A percentile compares a stretch with the other conserved stretches of the same genome.
Evolutionary conservation across 2,329 filamentous ascomycete genomes (phyloP).

Genomic region (Pseudogymnoascus pannorum): DNA sequence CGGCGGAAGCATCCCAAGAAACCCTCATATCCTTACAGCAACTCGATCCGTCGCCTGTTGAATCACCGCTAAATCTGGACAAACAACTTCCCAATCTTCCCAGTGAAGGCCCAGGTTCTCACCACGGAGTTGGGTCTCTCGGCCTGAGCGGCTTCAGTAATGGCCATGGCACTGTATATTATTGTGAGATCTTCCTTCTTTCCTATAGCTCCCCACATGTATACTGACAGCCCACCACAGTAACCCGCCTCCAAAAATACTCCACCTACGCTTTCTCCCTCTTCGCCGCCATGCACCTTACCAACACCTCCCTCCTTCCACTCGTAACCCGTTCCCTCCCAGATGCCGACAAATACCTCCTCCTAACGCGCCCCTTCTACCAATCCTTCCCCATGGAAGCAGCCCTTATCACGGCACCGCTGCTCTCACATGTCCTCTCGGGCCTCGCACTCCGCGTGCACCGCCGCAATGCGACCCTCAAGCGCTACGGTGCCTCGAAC

Average conservation of each 20-base stretch:
- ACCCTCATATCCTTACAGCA: constrained; percentile 63
- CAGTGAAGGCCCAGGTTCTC: constrained; percentile 35
- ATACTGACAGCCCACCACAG: constrained; percentile 33
- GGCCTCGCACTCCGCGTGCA: constrained; percentile 72
- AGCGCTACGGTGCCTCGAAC: constrained; percentile 66
- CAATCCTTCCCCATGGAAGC: constrained; percentile 77
- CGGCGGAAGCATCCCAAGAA: constrained; percentile 40
- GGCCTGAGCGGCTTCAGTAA: constrained; percentile 48
- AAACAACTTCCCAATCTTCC: constrained; percentile 32
- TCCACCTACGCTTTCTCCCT: constrained; percentile 77
- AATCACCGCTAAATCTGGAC: constrained; percentile 35
- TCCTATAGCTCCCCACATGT: background rate
- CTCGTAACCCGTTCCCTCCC: constrained; percentile 65
- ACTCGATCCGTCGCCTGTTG: constrained; percentile 77
- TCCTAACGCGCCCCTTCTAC: constrained; percentile 87
- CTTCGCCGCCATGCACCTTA: constrained; percentile 69
- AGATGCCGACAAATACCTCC: constrained; percentile 74
- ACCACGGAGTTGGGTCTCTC: constrained; percentile 31
- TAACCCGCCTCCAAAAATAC: constrained; percentile 75
- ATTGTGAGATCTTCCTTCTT: constrained; percentile 46
- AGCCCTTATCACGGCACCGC: constrained; percentile 66
- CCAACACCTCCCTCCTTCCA: constrained; percentile 76
- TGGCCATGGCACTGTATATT: constrained; percentile 66
- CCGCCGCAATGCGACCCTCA: constrained; percentile 62
- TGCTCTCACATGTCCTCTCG: constrained; percentile 67